Base-by-base conservation (phyloP, 2,329 filamentous ascomycete species). In the Aspergillus sp. region DNA sequence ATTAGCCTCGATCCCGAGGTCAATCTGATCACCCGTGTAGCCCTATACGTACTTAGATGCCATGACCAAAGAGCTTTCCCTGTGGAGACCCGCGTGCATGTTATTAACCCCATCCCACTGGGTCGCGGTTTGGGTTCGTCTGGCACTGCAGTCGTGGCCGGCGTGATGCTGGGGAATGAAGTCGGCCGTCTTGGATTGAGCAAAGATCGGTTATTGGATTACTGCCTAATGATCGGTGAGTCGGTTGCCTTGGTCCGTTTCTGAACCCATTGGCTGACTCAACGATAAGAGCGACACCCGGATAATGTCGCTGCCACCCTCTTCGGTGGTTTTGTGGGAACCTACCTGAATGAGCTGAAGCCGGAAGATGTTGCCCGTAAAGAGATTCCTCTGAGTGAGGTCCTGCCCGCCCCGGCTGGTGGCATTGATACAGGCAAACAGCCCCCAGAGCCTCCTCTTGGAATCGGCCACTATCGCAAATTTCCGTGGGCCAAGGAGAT, bases 321-420 rank as follows among this genome's bases (percentile, higher is more conserved):
- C 33, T 97, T 95, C 65, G 94, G 94, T 60, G 94, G 94, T 30
- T 97, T 99, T 62, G 91, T 99, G 22, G 94, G 94, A 55, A 96
- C 93, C 16, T 97, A 97, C 69, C 82, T 97, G 55, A 95, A 95
- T 75, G 93, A 95, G 54, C 81, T 97, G 60, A 85, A 89, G 60
- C 89, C 91, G 3, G 90, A 91, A 71, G 93, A 97, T 65, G 87
- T 91, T 55, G 90, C 90, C 56, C 84, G 94, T 57, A 91, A 88
- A 61, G 94, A 97, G 74, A 96, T 99, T 52, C 94, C 94, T 4
- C 82, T 96, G 30, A 92, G 89, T 60, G 94, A 99, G 74, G 94
- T 97, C 33, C 80, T 97, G 14, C 93, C 93, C 1, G 84, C 89
- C 44, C 92, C 92, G 0, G 91, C 92, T 8, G 94, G 94, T 56